Conservation (phyloP, 2,329 filamentous ascomycete genomes). For the Arthrinium phaeospermum region DNA sequence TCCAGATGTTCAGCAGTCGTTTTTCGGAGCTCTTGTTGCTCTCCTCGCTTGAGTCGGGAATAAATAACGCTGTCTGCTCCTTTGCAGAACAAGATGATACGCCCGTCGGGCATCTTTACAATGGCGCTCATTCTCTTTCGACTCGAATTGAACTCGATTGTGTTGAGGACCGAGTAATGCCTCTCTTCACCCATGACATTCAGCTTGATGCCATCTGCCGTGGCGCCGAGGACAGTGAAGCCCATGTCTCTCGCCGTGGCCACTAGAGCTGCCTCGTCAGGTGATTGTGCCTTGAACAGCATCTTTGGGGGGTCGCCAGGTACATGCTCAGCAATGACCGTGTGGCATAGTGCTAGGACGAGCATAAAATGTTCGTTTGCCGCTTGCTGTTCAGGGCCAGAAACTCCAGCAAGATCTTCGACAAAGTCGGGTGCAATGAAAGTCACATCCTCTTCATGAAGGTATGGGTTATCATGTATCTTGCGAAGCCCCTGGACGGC, state of each 20-base stretch:
- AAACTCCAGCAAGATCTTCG: constrained; percentile 78
- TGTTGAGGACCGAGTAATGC: constrained; percentile 88
- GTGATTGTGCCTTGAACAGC: constrained; percentile 95
- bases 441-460: constrained; percentile 87
- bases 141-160: constrained; percentile 95
- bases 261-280: constrained; percentile 93
- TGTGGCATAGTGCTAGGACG: constrained; percentile 92
- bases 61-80: constrained; percentile 98
- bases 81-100: constrained; percentile 93
- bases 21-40: constrained; percentile 83
- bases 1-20: constrained; percentile 93
- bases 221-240: constrained; percentile 86
- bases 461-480: constrained; percentile 87
- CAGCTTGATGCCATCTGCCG: constrained; percentile 79
- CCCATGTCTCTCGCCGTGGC: constrained; percentile 94
- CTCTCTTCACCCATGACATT: constrained; percentile 88
- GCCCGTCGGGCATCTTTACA: constrained; percentile 89
- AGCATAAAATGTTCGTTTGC: constrained; percentile 94
- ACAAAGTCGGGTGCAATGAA: constrained; percentile 93
- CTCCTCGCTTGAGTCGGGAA: constrained; percentile 81
- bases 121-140: constrained; percentile 98
- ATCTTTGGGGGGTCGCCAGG: constrained; percentile 92
- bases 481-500: constrained; percentile 77
- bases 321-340: constrained; percentile 87
- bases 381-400: constrained; percentile 75